These are phyloP conservation scores for Achaetomium macrosporum DNA, from an alignment of 2,329 filamentous ascomycete genomes.

Conservation along the genomic window DNA sequence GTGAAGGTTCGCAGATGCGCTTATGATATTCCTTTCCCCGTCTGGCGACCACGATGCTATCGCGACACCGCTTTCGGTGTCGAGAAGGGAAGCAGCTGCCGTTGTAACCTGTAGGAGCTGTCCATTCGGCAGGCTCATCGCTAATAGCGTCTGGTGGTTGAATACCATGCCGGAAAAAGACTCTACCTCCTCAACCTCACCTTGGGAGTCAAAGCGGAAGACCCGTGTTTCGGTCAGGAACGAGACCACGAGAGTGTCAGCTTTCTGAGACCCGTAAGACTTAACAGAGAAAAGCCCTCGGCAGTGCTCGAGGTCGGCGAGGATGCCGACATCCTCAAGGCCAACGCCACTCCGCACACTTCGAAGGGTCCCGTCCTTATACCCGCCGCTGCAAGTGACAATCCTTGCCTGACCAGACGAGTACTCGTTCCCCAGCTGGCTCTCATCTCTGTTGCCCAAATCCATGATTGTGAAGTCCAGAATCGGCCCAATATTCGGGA, in stretches of 20 bases:
- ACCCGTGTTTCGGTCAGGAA: conserved; percentile 78
- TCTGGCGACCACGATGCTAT: conserved; percentile 53
- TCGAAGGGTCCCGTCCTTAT: conserved; percentile 78
- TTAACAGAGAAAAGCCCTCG: conserved; percentile 66
- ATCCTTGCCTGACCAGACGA: conserved; percentile 92
- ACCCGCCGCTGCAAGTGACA: conserved; percentile 87
- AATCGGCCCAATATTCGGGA: conserved; percentile 81
- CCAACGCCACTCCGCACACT: conserved; percentile 93
- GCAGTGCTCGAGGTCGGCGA: conserved; percentile 72
- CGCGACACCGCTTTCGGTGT: conserved; percentile 51
- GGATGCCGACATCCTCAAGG: conserved; percentile 75
- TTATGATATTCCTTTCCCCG: conserved; percentile 58
- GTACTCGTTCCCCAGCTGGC: conserved; percentile 74
- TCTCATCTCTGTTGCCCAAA: conserved; percentile 77
- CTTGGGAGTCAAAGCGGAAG: conserved; percentile 68
- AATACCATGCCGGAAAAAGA: conserved; percentile 65
- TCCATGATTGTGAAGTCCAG: conserved; percentile 96
- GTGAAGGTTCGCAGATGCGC: conserved; percentile 66
- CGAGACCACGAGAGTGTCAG: conserved; percentile 72
- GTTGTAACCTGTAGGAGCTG: conserved; percentile 73
- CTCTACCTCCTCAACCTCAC: conserved; percentile 83
- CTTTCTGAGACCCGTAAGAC: conserved; percentile 41
- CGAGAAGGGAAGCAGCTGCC: conserved; percentile 54
- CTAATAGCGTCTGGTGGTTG: conserved; percentile 66
- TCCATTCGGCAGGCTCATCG: conserved; percentile 56